These are phyloP conservation scores for Camelina sativa DNA, from an alignment of 345 rosid species.

Conservation along the genomic window DNA sequence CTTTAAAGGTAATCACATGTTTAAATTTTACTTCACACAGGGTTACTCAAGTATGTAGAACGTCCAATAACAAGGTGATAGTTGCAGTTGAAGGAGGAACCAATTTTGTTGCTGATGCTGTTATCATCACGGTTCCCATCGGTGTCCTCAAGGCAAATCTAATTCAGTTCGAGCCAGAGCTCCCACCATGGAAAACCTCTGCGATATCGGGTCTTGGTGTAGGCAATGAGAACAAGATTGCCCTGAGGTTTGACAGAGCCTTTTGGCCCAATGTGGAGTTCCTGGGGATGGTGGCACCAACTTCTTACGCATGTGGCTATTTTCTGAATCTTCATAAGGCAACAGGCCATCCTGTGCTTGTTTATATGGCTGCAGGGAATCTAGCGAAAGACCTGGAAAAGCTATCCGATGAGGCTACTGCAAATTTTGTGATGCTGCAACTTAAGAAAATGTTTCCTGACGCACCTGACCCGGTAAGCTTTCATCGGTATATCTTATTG, in stretches of 20 bases:
- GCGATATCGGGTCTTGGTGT: constrained; percentile 82
- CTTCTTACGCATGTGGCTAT: constrained; percentile 81
- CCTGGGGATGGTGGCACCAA: constrained; percentile 72
- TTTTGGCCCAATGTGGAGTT: constrained; percentile 92
- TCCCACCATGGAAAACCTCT: constrained; percentile 81
- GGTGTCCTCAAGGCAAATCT: constrained; percentile 84
- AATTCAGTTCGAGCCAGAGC: constrained; percentile 78
- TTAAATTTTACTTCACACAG: constrained; percentile 39
- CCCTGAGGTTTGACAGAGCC: constrained; percentile 61
- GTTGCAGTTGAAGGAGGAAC: constrained; percentile 65
- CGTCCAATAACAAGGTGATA: constrained; percentile 54
- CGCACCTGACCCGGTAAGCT: constrained; percentile 76
- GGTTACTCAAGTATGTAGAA: constrained; percentile 60
- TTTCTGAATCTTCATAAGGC: constrained; percentile 90
- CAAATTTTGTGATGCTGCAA: constrained; percentile 66
- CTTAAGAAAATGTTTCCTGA: constrained; percentile 87
- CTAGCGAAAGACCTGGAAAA: constrained; percentile 74
- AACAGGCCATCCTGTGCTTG: constrained; percentile 82
- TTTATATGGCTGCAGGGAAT: constrained; percentile 88
- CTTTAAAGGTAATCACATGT: not conserved
- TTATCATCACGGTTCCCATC: constrained; percentile 71
- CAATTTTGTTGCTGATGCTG: constrained; percentile 76
- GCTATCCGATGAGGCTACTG: constrained; percentile 67
- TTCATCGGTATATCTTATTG: not conserved
- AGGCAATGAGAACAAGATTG: constrained; percentile 86